Conservation (phyloP, 2,329 filamentous ascomycete genomes). For the Exophiala spinifera region DNA sequence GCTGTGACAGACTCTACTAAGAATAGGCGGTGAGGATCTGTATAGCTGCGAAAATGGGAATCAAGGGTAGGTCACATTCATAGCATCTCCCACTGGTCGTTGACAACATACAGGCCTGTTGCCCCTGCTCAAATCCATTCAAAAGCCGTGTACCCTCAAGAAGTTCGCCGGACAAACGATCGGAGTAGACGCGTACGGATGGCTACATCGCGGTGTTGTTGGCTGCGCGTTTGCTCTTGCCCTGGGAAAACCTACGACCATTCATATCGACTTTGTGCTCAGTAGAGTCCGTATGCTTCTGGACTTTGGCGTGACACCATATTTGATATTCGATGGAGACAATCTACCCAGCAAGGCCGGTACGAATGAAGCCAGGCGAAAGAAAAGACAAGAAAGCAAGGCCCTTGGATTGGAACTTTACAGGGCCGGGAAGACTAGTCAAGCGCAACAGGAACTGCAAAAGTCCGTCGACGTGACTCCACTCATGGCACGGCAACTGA, state of each 20-base stretch:
- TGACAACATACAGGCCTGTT: conserved; percentile 63
- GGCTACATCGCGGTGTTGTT: conserved; percentile 91
- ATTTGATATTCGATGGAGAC: conserved; percentile 94
- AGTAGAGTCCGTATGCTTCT: conserved; percentile 89
- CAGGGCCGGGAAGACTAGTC: conserved; percentile 72
- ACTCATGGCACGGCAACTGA: conserved; percentile 87
- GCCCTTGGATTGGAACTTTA: conserved; percentile 73
- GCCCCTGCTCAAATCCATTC: conserved; percentile 91
- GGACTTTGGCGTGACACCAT: conserved; percentile 91
- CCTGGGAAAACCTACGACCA: conserved; percentile 79
- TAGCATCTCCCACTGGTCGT: background rate
- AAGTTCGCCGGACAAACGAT: conserved; percentile 84
- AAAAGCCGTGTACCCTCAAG: conserved; percentile 80
- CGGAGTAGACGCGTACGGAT: conserved; percentile 96
- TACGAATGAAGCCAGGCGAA: conserved; percentile 76
- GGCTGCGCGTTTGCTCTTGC: conserved; percentile 89
- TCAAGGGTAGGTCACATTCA: conserved; percentile 38
- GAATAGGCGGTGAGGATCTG: conserved; percentile 21
- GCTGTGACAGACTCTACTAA: background rate
- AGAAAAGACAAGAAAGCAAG: conserved; percentile 72
- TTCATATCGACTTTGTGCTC: conserved; percentile 90
- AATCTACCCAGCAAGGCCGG: conserved; percentile 88
- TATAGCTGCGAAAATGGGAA: conserved; percentile 38
- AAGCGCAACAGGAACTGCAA: conserved; percentile 83
- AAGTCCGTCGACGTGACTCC: conserved; percentile 96